These are phyloP conservation scores for Alternaria sp. DNA, from an alignment of 2,329 filamentous ascomycete genomes.

Conservation along the genomic window DNA sequence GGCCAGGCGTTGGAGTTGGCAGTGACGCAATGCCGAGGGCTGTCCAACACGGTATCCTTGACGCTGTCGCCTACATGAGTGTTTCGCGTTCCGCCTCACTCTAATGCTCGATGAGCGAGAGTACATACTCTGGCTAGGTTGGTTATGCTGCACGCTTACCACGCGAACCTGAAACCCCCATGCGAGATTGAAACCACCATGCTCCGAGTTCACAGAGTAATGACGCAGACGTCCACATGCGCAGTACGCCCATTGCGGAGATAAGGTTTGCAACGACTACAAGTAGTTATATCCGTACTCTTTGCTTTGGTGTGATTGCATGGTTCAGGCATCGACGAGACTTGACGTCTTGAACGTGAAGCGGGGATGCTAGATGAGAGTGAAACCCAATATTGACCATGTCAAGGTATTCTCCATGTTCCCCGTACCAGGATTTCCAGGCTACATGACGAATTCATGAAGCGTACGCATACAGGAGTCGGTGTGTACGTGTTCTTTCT, in stretches of 20 bases:
- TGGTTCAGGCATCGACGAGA: background rate
- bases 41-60: slow-evolving; percentile 11
- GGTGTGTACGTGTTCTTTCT: background rate
- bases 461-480: background rate
- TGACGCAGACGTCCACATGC: background rate
- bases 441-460: background rate
- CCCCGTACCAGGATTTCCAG: background rate
- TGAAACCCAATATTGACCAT: background rate
- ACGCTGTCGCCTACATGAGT: background rate
- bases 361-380: background rate
- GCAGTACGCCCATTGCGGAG: background rate
- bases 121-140: background rate
- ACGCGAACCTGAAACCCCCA: background rate
- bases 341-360: background rate
- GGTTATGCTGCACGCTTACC: background rate
- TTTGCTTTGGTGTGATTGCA: background rate
- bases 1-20: slow-evolving; percentile 6
- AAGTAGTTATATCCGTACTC: background rate
- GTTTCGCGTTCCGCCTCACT: background rate
- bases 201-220: background rate
- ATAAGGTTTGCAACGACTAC: background rate
- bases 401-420: background rate
- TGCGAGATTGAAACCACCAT: background rate
- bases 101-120: background rate
- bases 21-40: slow-evolving; percentile 13